Evolutionary conservation across 371 early-diverging fungal genomes (phyloP), one percentile per base, ranked within the genome.

Genomic region (Lichtheimia ramosa): DNA sequence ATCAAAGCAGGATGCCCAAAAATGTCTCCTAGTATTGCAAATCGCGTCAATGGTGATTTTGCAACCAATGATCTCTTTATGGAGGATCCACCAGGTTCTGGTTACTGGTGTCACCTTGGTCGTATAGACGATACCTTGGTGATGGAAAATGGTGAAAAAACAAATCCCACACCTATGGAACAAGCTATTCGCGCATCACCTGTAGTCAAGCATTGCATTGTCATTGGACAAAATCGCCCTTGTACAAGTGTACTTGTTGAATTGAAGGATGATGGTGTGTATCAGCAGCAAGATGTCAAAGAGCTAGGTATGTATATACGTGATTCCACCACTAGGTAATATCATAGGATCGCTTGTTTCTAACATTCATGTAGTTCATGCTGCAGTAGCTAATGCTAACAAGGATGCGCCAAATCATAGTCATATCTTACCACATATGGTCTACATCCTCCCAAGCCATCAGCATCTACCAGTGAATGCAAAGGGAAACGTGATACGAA

Each of bases 61-160:
- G 59, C 57, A 6, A 73, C 71, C 6, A 65, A 69, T 0, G 77
- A 77, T 43, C 24, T 77, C 2, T 69, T 71, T 41, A 54, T 5
- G 8, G 55, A 58, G 28, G 58, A 54, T 2, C 40, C 63, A 2
- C 34, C 39, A 0, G 27, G 13, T 16, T 46, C 65, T 10, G 66
- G 59, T 10, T 62, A 51, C 3, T 73, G 66, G 28, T 43, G 5
- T 10, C 63, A 69, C 20, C 13, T 59, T 16, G 70, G 78, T 8
- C 64, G 78, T 18, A 54, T 55, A 3, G 78, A 74, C 43, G 73
- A 77, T 55, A 69, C 63, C 0, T 18, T 74, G 10, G 49, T 69
- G 5, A 70, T 74, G 73, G 51, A 64, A 43, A 78, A 74, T 41
- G 78, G 75, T 1, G 75, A 78, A 62, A 78, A 78, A 55, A 71